These are phyloP conservation scores for Tremellales sp. DNA, from an alignment of 1,284 basidiomycete genomes.

Conservation along the genomic window DNA sequence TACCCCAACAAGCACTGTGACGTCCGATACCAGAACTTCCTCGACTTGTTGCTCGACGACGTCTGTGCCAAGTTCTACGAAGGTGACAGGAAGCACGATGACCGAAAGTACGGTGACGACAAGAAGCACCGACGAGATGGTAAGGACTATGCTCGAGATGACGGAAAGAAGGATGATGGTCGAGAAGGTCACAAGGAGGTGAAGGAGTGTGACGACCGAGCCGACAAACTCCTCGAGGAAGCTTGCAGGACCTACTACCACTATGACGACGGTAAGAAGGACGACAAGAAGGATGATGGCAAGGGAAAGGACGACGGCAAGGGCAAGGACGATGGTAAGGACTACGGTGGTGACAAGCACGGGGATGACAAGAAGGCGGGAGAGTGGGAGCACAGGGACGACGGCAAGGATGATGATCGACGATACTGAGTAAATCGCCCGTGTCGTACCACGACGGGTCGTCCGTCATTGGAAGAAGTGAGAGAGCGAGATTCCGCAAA, in stretches of 20 bases:
- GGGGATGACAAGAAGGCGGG: background rate
- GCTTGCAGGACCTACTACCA: background rate
- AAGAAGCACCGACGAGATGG: background rate
- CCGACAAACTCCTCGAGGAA: background rate
- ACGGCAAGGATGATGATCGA: background rate
- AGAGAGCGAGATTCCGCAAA: background rate
- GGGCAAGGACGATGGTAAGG: background rate
- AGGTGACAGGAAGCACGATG: background rate
- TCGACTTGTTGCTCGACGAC: background rate
- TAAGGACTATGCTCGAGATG: background rate
- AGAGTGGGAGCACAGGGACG: background rate
- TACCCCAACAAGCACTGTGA: background rate
- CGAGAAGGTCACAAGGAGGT: slow-evolving; percentile 1
- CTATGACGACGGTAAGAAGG: slow-evolving; percentile 1
- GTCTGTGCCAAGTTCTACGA: background rate
- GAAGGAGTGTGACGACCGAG: background rate
- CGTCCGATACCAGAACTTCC: background rate
- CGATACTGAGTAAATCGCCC: background rate
- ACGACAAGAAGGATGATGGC: background rate
- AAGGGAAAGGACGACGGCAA: slow-evolving; percentile 1
- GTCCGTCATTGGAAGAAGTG: background rate
- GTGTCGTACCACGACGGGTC: background rate
- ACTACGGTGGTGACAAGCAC: background rate
- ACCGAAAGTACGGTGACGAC: background rate
- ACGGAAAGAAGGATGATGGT: slow-evolving; percentile 1